Percentiles rank a stretch among this genome's conserved stretches.
Conservation (phyloP, 139 green algal genomes). For the Ostreobium quekettii region DNA sequence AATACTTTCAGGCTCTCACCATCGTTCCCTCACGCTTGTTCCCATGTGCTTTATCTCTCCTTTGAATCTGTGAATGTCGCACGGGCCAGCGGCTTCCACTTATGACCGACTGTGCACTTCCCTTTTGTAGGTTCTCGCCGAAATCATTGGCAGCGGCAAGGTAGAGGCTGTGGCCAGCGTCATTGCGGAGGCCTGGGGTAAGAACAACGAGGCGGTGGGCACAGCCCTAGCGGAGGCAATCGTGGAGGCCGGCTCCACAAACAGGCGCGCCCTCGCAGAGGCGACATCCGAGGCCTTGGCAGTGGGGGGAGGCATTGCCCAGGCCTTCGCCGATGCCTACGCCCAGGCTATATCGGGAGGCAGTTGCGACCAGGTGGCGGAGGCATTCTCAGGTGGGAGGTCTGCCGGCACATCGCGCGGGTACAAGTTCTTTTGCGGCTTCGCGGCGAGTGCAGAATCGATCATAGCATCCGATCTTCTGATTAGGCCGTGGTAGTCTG, state of each 20-base stretch:
- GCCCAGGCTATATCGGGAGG: not conserved
- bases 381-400: not conserved
- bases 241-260: not conserved
- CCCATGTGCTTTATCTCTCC: no score
- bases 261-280: not conserved
- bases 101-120: not conserved
- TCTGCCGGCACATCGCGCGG: no score
- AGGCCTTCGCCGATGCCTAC: not conserved
- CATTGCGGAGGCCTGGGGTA: not conserved
- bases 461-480: no score
- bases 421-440: no score
- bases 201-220: not conserved
- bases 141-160: not conserved
- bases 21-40: no score
- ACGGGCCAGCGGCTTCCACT: not conserved
- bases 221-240: not conserved
- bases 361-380: not conserved
- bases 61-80: not conserved
- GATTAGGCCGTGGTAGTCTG: no score
- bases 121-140: not conserved
- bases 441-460: no score
- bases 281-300: not conserved
- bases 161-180: not conserved
- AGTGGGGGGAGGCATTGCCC: not conserved
- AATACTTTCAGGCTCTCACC: no score